These are phyloP conservation scores for Chytriomyces sp. DNA, from an alignment of 192 early-diverging fungal genomes.

Conservation along the genomic window DNA sequence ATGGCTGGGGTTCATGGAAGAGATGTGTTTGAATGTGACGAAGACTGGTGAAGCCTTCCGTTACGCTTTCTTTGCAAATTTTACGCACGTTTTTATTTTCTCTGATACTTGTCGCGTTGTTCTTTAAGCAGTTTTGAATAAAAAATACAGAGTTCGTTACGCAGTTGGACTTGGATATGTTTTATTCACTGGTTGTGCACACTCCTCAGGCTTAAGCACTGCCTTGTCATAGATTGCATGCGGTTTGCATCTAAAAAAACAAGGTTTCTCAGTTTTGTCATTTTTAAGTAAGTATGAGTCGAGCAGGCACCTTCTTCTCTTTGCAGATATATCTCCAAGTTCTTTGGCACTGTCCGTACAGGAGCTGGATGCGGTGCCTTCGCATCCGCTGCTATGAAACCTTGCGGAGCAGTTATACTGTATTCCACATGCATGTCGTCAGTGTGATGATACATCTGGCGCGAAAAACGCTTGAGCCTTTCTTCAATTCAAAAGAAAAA, in stretches of 20 bases:
- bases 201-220: constrained; percentile 11
- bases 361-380: neutral
- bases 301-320: constrained; percentile 22
- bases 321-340: constrained; percentile 18
- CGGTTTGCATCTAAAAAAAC: neutral
- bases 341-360: neutral
- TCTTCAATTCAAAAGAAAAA: neutral
- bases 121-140: neutral
- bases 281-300: neutral
- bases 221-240: constrained; percentile 17
- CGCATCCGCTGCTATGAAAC: neutral
- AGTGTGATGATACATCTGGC: neutral
- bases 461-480: too few species aligned
- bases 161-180: neutral
- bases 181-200: neutral
- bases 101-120: too few species aligned
- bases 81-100: too few species aligned
- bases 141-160: neutral
- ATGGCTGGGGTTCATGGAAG: too few species aligned
- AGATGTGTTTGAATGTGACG: too few species aligned
- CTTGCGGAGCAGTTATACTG: neutral
- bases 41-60: too few species aligned
- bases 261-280: too few species aligned
- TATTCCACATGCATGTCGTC: neutral
- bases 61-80: too few species aligned